A percentile compares a stretch with the other conserved stretches of the same genome.
These are phyloP conservation scores for Acanthamoeba castellanii DNA, from an alignment of 208 protist genomes.

Conservation along the genomic window DNA sequence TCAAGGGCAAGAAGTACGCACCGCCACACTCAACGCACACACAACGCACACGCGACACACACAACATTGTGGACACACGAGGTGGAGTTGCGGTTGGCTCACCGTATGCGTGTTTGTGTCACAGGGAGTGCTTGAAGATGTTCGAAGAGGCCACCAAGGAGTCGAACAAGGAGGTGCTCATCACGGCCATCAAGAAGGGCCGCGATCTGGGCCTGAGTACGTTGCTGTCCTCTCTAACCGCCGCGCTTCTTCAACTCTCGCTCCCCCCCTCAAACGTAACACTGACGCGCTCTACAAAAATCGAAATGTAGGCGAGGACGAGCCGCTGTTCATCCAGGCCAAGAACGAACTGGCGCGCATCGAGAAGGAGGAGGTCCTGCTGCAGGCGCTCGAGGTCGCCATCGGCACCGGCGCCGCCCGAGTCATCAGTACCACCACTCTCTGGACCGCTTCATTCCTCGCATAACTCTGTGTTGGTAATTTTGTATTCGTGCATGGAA, in stretches of 20 bases:
- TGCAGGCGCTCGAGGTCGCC: background rate
- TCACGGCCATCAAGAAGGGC: background rate
- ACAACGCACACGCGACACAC: no score
- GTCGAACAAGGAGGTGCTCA: slow-evolving; percentile 1
- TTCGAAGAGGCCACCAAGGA: background rate
- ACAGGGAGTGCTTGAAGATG: background rate
- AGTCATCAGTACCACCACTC: background rate
- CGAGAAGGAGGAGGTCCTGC: slow-evolving; percentile 7
- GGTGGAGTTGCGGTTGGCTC: background rate
- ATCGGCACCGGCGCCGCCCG: background rate
- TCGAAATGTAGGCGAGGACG: background rate
- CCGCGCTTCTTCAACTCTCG: background rate
- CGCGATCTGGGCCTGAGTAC: background rate
- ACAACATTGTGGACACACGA: no score
- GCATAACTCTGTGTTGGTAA: no score
- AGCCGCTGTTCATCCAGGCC: background rate
- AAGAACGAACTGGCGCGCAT: slow-evolving; percentile 15
- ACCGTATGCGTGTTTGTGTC: background rate
- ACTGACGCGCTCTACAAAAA: no score
- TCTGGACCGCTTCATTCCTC: no score
- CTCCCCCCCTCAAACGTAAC: background rate
- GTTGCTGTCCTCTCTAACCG: no score
- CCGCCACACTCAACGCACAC: no score
- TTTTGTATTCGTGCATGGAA: no score
- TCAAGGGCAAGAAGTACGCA: background rate